Conservation (phyloP, 2,329 filamentous ascomycete species). For the Endoconidiophora laricicola region DNA sequence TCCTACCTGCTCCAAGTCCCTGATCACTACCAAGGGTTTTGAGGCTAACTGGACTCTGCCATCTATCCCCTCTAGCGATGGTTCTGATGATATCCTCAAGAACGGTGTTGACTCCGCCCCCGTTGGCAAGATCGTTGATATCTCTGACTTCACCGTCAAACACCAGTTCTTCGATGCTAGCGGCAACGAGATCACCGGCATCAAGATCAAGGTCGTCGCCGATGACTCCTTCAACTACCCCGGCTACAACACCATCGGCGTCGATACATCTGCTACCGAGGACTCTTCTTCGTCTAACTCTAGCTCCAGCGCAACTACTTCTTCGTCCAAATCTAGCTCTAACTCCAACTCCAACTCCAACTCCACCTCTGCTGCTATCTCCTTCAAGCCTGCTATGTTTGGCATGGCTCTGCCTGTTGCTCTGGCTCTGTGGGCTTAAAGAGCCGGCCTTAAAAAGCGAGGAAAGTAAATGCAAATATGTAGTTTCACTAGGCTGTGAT, state of each 20-base stretch:
- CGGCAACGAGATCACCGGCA: conserved; percentile 26
- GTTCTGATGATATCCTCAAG: conserved; percentile 55
- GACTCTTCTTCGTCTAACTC: conserved; percentile 5
- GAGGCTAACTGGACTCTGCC: conserved; percentile 67
- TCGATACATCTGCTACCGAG: conserved; percentile 10
- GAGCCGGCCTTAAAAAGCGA: not conserved
- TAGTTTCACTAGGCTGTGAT: too few species aligned
- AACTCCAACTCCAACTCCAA: not conserved
- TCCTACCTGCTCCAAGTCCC: conserved; percentile 44
- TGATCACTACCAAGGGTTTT: conserved; percentile 56
- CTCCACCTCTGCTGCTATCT: conserved; percentile 9
- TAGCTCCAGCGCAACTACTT: conserved; percentile 1
- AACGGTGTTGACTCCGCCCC: conserved; percentile 53
- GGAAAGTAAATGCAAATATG: not conserved
- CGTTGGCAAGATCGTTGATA: conserved; percentile 48
- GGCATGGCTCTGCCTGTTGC: conserved; percentile 12
- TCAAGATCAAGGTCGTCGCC: conserved; percentile 31
- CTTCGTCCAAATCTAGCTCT: conserved; percentile 1
- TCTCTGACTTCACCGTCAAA: conserved; percentile 45
- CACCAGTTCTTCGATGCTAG: conserved; percentile 25
- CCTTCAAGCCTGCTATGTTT: conserved; percentile 13
- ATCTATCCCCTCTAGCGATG: conserved; percentile 36
- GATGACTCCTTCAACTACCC: conserved; percentile 29
- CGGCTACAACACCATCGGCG: conserved; percentile 25
- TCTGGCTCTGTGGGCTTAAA: conserved; percentile 12